phyloP scores from a whole-genome alignment of 805 yeast species.

The Danielozyma ontarioensis region DNA sequence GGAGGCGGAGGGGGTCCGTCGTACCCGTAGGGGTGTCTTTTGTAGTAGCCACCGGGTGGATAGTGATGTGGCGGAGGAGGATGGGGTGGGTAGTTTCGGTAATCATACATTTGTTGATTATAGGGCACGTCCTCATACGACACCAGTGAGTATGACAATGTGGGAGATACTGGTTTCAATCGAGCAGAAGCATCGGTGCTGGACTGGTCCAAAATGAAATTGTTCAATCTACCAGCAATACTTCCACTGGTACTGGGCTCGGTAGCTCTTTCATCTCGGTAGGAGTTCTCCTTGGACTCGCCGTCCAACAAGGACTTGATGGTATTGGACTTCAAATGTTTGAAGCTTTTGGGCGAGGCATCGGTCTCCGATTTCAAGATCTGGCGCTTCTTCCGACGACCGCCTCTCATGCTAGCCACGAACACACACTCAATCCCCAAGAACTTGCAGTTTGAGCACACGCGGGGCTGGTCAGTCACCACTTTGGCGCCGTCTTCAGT shows the following conservation, averaged over 20 bases:
- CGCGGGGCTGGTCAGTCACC: conserved; percentile 3
- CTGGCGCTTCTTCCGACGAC: conserved; percentile 37
- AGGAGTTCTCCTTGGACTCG: background rate
- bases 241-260: background rate
- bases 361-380: background rate
- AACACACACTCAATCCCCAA: conserved; percentile 48
- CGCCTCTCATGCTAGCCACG: conserved; percentile 55
- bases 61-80: conserved; percentile 1
- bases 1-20: background rate
- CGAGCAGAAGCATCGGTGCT: background rate
- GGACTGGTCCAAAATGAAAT: background rate
- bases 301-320: too few relatives aligned
- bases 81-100: conserved; percentile 1
- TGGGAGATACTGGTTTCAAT: conserved; percentile 2
- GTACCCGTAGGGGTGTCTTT: too few relatives aligned
- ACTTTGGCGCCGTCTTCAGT: conserved; percentile 15
- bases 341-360: background rate
- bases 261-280: too few relatives aligned
- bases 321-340: background rate
- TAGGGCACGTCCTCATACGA: background rate
- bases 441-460: conserved; percentile 47
- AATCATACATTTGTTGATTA: background rate
- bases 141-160: conserved; percentile 3
- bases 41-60: too few relatives aligned
- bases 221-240: background rate